Conservation (phyloP, 805 yeast genomes). For the Saccharomycopsis sp. region DNA sequence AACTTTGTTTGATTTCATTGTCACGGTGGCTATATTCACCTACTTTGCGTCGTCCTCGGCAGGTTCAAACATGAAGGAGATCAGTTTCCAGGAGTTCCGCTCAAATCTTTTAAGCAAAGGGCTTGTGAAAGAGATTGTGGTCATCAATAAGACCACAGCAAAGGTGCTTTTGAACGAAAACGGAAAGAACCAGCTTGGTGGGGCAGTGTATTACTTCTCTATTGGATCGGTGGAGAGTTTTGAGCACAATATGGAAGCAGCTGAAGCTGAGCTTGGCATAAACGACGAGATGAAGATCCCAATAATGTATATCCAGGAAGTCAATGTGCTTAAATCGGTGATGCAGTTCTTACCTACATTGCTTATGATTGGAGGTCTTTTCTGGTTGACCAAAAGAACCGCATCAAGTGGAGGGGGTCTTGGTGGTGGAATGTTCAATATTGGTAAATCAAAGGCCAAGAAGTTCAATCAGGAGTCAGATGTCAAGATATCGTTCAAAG, state of each 20-base stretch:
- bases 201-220: slow-evolving; percentile 44
- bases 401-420: slow-evolving; percentile 38
- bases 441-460: slow-evolving; percentile 89
- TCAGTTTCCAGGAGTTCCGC: slow-evolving; percentile 91
- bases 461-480: slow-evolving; percentile 88
- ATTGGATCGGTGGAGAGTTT: slow-evolving; percentile 88
- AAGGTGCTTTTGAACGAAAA: slow-evolving; percentile 59
- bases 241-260: slow-evolving; percentile 69
- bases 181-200: slow-evolving; percentile 44
- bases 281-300: slow-evolving; percentile 67
- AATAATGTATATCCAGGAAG: slow-evolving; percentile 69
- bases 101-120: slow-evolving; percentile 69
- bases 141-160: slow-evolving; percentile 72
- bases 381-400: slow-evolving; percentile 70
- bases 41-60: slow-evolving; percentile 3
- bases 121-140: slow-evolving; percentile 63
- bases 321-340: slow-evolving; percentile 54
- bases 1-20: slow-evolving; percentile 13
- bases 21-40: slow-evolving; percentile 8
- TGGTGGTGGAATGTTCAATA: slow-evolving; percentile 71
- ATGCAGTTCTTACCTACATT: slow-evolving; percentile 84
- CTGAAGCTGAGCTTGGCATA: slow-evolving; percentile 64
- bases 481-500: slow-evolving; percentile 80
- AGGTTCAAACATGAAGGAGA: slow-evolving; percentile 36
- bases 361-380: slow-evolving; percentile 80